Base-by-base conservation (phyloP, 2,329 filamentous ascomycete genomes). In the Epichloe gansuensis region DNA sequence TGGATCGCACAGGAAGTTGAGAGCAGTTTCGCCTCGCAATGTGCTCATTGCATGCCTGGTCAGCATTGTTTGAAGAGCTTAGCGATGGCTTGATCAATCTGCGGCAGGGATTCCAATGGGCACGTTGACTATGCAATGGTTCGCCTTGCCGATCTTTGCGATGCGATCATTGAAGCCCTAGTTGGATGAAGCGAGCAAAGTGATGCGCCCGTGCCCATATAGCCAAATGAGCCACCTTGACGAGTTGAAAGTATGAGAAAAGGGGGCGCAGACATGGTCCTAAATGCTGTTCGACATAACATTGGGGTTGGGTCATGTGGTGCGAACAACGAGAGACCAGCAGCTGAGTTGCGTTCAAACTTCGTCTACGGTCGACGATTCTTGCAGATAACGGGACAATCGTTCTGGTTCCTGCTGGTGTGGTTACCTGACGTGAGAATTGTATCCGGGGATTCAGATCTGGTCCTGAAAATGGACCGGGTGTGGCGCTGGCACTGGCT, bases 1-100 rank as follows among this genome's bases (percentile, higher is more conserved):
- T 57, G 48, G 47, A 58, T 58, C 59, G 57, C 60, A 63, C 65
- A 68, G 65, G 74, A 77, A 80, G 81, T 85, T 63, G 81, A 85
- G 80, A 71, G 65, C 67, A 72, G 77, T 72, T 67, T 66, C 66
- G 75, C 76, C 75, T 69, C 71, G 73, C 72, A 66, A 61, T 65
- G 68, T 65, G 63, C 67, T 66, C 62, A 60, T 60, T 61, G 63
- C 66, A 58, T 62, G 75, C 75, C 75, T 79, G 75, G 74, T 75
- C 77, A 79, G 76, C 76, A 71, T 61, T 55, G 57, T 56, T 52
- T 50, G 52, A 31, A 51, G 59, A 56, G 55, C 59, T 61, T 9
- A 35, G 60, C 60, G 62, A 59, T 57, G 61, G 57, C 57, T 50
- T 48, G 38, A 53, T 31, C 44, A 62, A 62, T 61, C 59, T 53